Evolutionary conservation across 257 asterid genomes (phyloP).

Genomic region (Capsicum pubescens): DNA sequence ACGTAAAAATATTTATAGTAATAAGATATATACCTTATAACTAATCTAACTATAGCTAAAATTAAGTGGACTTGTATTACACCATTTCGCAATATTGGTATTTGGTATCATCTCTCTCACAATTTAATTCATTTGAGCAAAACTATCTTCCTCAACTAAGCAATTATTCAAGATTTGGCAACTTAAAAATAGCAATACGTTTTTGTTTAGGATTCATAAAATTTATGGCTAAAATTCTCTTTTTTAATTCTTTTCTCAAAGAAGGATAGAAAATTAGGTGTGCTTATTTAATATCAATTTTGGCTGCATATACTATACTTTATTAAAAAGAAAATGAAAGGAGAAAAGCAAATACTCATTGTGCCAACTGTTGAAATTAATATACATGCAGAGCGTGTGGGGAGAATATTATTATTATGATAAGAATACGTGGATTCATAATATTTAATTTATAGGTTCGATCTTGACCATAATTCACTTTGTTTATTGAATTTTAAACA

Average conservation of each 20-base stretch:
- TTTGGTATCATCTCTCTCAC: not conserved
- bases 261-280: not conserved
- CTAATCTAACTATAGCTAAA: not conserved
- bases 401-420: not conserved
- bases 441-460: not conserved
- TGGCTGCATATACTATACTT: not conserved
- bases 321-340: constrained; percentile 13
- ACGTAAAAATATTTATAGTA: too few relatives aligned
- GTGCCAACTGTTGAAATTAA: constrained; percentile 16
- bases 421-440: not conserved
- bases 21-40: not conserved
- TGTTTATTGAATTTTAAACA: not conserved
- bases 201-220: not conserved
- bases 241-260: not conserved
- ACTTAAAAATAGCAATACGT: not conserved
- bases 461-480: not conserved
- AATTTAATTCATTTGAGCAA: not conserved
- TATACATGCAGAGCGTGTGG: not conserved
- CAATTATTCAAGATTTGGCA: not conserved
- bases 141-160: not conserved
- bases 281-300: not conserved
- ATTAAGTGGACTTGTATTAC: not conserved
- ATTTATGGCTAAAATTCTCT: not conserved
- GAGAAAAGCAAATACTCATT: not conserved
- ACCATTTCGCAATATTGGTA: not conserved